phyloP scores from a whole-genome alignment of 352 stramenopile genomes.

The Pythium scleroteichum region DNA sequence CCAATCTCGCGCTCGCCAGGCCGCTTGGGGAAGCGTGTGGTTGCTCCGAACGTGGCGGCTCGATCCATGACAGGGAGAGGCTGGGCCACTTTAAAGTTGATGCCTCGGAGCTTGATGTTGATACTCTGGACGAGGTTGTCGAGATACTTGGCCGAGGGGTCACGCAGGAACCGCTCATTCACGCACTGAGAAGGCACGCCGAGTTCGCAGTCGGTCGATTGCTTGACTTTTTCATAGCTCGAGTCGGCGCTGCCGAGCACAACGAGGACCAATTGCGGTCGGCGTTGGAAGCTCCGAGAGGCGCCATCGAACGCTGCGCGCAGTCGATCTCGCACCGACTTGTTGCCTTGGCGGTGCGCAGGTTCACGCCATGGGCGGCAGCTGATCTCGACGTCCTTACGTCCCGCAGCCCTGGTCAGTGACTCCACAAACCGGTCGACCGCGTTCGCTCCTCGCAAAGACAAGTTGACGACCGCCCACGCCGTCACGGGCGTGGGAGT shows the following conservation, averaged over 20 bases:
- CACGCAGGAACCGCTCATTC: constrained; percentile 45
- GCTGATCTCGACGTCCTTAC: background rate
- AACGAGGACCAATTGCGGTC: constrained; percentile 36
- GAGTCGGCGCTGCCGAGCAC: constrained; percentile 59
- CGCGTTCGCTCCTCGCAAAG: background rate
- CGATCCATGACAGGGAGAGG: constrained; percentile 44
- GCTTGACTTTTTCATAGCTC: constrained; percentile 73
- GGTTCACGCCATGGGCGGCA: background rate
- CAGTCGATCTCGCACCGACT: constrained; percentile 13
- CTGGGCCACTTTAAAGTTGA: constrained; percentile 61
- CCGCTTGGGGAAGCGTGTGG: constrained; percentile 59
- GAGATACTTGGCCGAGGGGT: constrained; percentile 54
- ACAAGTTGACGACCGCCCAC: constrained; percentile 22
- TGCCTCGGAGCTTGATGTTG: constrained; percentile 75
- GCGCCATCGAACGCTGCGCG: constrained; percentile 2
- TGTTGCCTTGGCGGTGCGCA: background rate
- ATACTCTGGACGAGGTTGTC: constrained; percentile 75
- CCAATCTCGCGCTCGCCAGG: background rate
- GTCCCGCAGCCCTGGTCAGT: background rate
- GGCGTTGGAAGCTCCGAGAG: background rate
- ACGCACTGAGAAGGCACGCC: constrained; percentile 77
- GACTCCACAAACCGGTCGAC: background rate
- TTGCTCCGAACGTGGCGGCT: constrained; percentile 65
- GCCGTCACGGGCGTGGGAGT: background rate
- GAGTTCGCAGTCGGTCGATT: constrained; percentile 63